Percentiles rank a stretch among this genome's conserved stretches.
These are phyloP conservation scores for Aspergillus sclerotialis DNA, from an alignment of 2,329 filamentous ascomycete species.

Conservation along the genomic window DNA sequence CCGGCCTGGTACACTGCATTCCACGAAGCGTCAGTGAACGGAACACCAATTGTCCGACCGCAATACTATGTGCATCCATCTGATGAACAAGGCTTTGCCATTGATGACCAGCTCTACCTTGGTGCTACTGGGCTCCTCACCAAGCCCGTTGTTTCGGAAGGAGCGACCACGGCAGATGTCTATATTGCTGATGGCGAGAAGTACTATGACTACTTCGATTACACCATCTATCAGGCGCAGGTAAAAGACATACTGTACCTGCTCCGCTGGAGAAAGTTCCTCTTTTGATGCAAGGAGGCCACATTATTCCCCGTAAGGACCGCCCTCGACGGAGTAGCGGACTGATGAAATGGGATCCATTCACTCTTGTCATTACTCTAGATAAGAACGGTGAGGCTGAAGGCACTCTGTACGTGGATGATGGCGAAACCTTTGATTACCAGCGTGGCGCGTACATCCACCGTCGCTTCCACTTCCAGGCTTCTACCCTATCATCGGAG, in stretches of 20 bases:
- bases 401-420: constrained; percentile 83
- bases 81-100: constrained; percentile 76
- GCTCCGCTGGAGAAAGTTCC: constrained; percentile 83
- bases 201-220: constrained; percentile 96
- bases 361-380: constrained; percentile 77
- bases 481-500: constrained; percentile 58
- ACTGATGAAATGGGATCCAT: constrained; percentile 90
- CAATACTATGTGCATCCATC: constrained; percentile 88
- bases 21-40: constrained; percentile 74
- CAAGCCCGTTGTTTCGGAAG: constrained; percentile 80
- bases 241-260: constrained; percentile 61
- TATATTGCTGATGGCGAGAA: constrained; percentile 83
- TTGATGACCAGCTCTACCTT: constrained; percentile 92
- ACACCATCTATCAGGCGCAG: constrained; percentile 67
- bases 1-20: constrained; percentile 97
- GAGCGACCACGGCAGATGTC: constrained; percentile 64
- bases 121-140: constrained; percentile 83
- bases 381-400: constrained; percentile 63
- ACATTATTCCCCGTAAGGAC: constrained; percentile 86
- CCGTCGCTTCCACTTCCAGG: constrained; percentile 63
- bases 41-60: constrained; percentile 80
- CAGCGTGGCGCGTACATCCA: constrained; percentile 82
- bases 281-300: constrained; percentile 84
- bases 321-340: constrained; percentile 75
- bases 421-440: constrained; percentile 88